Base-by-base conservation (phyloP, 2,329 filamentous ascomycete genomes). In the Ambrosiella beaveri region DNA sequence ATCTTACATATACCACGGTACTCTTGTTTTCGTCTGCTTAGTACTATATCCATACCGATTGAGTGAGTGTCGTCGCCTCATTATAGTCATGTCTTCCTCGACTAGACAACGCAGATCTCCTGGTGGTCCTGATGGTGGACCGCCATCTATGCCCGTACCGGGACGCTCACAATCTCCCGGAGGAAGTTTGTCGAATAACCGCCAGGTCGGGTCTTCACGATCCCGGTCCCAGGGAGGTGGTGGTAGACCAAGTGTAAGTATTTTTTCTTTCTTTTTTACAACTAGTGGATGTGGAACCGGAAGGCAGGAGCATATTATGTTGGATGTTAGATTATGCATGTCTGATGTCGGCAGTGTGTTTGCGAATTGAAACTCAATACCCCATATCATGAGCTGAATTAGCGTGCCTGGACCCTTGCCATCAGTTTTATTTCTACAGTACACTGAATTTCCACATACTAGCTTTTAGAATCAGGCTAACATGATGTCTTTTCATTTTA, bases 141-240 rank as follows among this genome's bases (percentile, higher is more conserved):
- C 75, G 64, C 75, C 80, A 55, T 73, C 77, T 59, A 71, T 79
- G 63, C 74, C 77, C 58, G 68, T 71, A 12, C 44, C 50, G 11
- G 52, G 45, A 57, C 75, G 80, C 59, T 72, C 78, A 54, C 82
- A 81, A 66, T 84, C 82, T 56, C 82, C 84, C 39, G 76, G 71
- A 59, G 69, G 73, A 59, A 68, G 74, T 64, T 73, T 80, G 62
- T 81, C 81, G 62, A 73, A 79, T 60, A 80, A 85, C 61, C 75
- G 77, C 37, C 86, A 84, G 7, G 81, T 79, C 51, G 77, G 80
- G 38, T 89, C 85, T 5, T 75, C 71, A 59, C 80, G 82, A 66
- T 63, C 60, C 7, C 60, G 59, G 27, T 55, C 59, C 55, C 57
- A 60, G 49, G 54, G 40, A 12, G 56, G 57, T 54, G 73, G 74